Evolutionary conservation across 2,329 filamentous ascomycete species (phyloP).

Genomic region (Fusarium nygamai): DNA sequence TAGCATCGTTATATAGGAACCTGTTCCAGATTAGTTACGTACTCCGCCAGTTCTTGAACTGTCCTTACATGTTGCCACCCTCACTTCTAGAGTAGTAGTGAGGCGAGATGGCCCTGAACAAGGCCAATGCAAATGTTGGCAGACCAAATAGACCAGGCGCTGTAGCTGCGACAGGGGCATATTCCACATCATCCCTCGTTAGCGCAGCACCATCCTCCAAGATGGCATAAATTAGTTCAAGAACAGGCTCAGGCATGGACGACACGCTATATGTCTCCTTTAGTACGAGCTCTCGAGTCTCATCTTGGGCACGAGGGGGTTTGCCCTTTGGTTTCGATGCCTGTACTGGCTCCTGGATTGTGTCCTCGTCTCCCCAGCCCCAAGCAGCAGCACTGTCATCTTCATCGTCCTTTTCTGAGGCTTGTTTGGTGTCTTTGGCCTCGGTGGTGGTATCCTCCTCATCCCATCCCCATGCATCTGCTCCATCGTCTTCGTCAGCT

Average conservation of each 20-base stretch:
- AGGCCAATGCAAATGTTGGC: slow-evolving; percentile 77
- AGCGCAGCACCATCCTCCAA: slow-evolving; percentile 70
- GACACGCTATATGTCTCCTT: slow-evolving; percentile 91
- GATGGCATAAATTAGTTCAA: slow-evolving; percentile 70
- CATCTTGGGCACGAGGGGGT: slow-evolving; percentile 35
- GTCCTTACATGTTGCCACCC: slow-evolving; percentile 70
- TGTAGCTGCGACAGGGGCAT: slow-evolving; percentile 71
- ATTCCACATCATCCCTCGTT: slow-evolving; percentile 61
- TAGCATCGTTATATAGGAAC: slow-evolving; percentile 74
- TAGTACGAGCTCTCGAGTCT: slow-evolving; percentile 75
- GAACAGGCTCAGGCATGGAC: slow-evolving; percentile 82
- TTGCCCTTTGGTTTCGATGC: slow-evolving; percentile 15
- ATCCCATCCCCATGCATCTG: slow-evolving; percentile 87
- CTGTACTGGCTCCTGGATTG: slow-evolving; percentile 38
- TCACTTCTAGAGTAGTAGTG: slow-evolving; percentile 74
- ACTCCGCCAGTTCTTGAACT: background rate
- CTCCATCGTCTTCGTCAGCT: slow-evolving; percentile 54
- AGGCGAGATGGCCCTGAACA: slow-evolving; percentile 81
- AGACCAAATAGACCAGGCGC: slow-evolving; percentile 76
- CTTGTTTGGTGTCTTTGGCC: slow-evolving; percentile 19
- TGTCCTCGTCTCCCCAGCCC: slow-evolving; percentile 84
- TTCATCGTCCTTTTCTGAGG: slow-evolving; percentile 47
- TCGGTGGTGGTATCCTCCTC: slow-evolving; percentile 61
- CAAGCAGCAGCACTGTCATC: slow-evolving; percentile 74
- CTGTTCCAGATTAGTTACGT: slow-evolving; percentile 47